A percentile compares a stretch with the other conserved stretches of the same genome.
Conservation (phyloP, 257 asterid genomes). For the Solanum gracilifrons region DNA sequence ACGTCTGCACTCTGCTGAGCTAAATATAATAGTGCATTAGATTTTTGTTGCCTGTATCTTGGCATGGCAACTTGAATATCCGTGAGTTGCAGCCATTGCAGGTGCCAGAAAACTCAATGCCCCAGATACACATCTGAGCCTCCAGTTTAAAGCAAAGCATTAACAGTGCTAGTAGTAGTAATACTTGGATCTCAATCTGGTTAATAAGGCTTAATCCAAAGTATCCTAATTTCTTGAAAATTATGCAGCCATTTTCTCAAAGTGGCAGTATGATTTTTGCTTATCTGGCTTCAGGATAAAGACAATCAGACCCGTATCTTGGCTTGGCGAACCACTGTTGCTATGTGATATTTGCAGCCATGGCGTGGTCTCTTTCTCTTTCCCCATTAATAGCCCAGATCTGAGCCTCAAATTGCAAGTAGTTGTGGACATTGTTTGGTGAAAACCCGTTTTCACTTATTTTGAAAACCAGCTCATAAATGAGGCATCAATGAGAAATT, state of each 20-base stretch:
- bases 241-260: background rate
- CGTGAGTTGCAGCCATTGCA: background rate
- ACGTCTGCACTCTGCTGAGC: background rate
- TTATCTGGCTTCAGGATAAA: background rate
- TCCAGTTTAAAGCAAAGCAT: background rate
- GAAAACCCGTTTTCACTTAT: background rate
- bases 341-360: constrained; percentile 15
- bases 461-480: background rate
- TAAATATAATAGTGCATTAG: background rate
- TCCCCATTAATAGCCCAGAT: background rate
- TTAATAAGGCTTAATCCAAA: background rate
- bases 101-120: background rate
- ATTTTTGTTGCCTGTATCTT: background rate
- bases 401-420: constrained; percentile 13
- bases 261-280: background rate
- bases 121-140: constrained; percentile 1
- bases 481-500: background rate
- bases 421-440: background rate
- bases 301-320: constrained; percentile 8
- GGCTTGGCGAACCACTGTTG: constrained; percentile 6
- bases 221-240: background rate
- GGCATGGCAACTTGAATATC: background rate
- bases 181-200: background rate
- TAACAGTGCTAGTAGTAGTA: background rate
- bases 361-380: constrained; percentile 6